These are phyloP conservation scores for Angomonas desouzai DNA, from an alignment of 208 protist species.

Conservation along the genomic window DNA sequence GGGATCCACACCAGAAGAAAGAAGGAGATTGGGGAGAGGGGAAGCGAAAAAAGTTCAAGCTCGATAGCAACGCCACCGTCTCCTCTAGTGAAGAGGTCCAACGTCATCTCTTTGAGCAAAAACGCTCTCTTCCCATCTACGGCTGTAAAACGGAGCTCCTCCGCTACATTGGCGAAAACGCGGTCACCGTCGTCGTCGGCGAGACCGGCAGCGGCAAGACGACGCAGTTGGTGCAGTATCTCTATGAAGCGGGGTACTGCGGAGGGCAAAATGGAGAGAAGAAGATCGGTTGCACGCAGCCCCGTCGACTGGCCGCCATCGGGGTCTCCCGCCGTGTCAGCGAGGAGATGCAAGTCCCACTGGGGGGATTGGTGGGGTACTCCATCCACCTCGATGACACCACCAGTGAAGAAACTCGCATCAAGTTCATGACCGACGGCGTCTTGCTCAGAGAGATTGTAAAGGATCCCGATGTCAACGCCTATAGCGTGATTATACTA, in stretches of 20 bases:
- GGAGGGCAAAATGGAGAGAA: conserved; percentile 22
- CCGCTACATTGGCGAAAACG: conserved; percentile 73
- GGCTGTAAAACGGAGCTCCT: conserved; percentile 65
- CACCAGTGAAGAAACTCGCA: conserved; percentile 71
- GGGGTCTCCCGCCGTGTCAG: conserved; percentile 92
- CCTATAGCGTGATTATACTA: conserved; percentile 98
- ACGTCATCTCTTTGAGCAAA: conserved; percentile 26
- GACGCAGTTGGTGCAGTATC: conserved; percentile 89
- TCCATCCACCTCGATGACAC: conserved; percentile 92
- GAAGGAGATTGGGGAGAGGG: conserved; percentile 5
- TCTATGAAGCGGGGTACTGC: conserved; percentile 66
- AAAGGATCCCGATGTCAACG: conserved; percentile 70
- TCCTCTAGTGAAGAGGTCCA: conserved; percentile 19
- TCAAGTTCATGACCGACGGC: conserved; percentile 97
- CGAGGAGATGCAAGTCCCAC: conserved; percentile 85
- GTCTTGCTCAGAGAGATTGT: conserved; percentile 95
- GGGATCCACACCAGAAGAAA: no score
- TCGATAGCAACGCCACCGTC: conserved; percentile 40
- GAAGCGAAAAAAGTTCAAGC: neutral
- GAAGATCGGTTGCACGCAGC: conserved; percentile 93
- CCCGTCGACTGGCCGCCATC: conserved; percentile 93
- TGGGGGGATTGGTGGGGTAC: conserved; percentile 89
- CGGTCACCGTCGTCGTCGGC: conserved; percentile 77
- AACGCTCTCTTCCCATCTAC: conserved; percentile 66
- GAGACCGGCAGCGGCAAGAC: conserved; percentile 92